phyloP scores from a whole-genome alignment of 306 rosid genomes.

The Cucurbita argyrosperma region DNA sequence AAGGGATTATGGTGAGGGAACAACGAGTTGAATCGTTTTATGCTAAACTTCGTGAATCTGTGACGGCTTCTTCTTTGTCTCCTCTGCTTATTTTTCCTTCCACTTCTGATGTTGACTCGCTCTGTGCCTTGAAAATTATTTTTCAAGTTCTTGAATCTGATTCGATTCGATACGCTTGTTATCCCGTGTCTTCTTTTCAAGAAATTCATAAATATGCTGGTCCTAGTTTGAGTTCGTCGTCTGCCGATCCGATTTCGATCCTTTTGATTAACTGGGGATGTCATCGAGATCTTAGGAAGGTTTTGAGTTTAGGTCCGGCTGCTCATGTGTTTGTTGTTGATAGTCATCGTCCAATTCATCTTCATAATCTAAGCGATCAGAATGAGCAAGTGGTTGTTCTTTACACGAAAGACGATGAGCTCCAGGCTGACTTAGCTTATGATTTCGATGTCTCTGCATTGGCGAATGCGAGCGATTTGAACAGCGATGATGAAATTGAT shows the following conservation, averaged over 20 bases:
- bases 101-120: slow-evolving; percentile 79
- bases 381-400: slow-evolving; percentile 66
- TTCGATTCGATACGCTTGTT: slow-evolving; percentile 58
- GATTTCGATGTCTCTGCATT: slow-evolving; percentile 59
- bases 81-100: slow-evolving; percentile 81
- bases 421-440: slow-evolving; percentile 62
- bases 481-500: slow-evolving; percentile 34
- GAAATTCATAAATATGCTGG: slow-evolving; percentile 52
- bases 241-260: slow-evolving; percentile 26
- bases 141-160: slow-evolving; percentile 74
- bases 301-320: slow-evolving; percentile 28
- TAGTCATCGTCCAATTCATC: slow-evolving; percentile 81
- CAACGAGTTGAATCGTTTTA: slow-evolving; percentile 55
- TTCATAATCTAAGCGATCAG: slow-evolving; percentile 55
- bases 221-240: slow-evolving; percentile 20
- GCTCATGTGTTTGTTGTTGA: slow-evolving; percentile 67
- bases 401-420: slow-evolving; percentile 62
- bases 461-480: slow-evolving; percentile 50
- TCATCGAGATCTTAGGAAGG: slow-evolving; percentile 43
- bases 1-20: slow-evolving; percentile 54
- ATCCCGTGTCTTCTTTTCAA: slow-evolving; percentile 70
- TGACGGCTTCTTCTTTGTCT: slow-evolving; percentile 27
- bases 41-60: slow-evolving; percentile 42
- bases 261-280: slow-evolving; percentile 87
- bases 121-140: slow-evolving; percentile 64